Conservation (phyloP, 257 asterid genomes). For the Rehmannia glutinosa region DNA sequence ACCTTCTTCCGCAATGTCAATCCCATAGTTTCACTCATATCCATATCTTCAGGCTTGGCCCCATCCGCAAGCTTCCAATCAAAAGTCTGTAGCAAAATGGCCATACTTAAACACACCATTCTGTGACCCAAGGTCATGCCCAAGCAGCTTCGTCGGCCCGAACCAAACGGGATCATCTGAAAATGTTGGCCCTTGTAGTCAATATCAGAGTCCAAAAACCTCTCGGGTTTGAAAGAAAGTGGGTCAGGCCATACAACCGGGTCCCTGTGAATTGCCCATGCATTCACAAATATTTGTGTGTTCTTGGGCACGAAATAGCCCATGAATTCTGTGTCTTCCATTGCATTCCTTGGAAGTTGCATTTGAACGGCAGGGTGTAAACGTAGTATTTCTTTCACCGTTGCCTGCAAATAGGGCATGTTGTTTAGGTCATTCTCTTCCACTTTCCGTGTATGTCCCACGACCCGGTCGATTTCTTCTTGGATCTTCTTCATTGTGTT, state of each 20-base stretch:
- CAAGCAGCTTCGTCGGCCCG: slow-evolving; percentile 34
- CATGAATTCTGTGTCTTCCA: slow-evolving; percentile 20
- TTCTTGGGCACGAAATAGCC: slow-evolving; percentile 21
- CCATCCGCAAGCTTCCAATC: slow-evolving; percentile 28
- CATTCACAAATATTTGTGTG: slow-evolving; percentile 25
- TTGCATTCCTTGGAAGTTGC: slow-evolving; percentile 22
- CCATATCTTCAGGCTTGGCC: not conserved
- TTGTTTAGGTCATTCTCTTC: slow-evolving; percentile 16
- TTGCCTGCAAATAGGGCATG: slow-evolving; percentile 23
- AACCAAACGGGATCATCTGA: slow-evolving; percentile 38
- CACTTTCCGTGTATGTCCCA: slow-evolving; percentile 7
- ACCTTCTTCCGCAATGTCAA: slow-evolving; percentile 17
- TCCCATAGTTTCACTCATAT: slow-evolving; percentile 31
- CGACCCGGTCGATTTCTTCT: slow-evolving; percentile 18
- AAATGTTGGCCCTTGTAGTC: slow-evolving; percentile 42
- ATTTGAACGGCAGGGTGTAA: slow-evolving; percentile 23
- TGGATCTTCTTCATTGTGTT: slow-evolving; percentile 12
- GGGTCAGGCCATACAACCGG: slow-evolving; percentile 29
- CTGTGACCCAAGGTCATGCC: slow-evolving; percentile 33
- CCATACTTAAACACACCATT: slow-evolving; percentile 27
- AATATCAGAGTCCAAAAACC: slow-evolving; percentile 27
- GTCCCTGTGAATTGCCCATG: slow-evolving; percentile 38
- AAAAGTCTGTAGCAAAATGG: slow-evolving; percentile 29
- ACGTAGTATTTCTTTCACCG: slow-evolving; percentile 29
- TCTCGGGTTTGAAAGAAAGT: slow-evolving; percentile 34